Base-by-base conservation (phyloP, 2,329 filamentous ascomycete species). In the Penicillium polonicum region DNA sequence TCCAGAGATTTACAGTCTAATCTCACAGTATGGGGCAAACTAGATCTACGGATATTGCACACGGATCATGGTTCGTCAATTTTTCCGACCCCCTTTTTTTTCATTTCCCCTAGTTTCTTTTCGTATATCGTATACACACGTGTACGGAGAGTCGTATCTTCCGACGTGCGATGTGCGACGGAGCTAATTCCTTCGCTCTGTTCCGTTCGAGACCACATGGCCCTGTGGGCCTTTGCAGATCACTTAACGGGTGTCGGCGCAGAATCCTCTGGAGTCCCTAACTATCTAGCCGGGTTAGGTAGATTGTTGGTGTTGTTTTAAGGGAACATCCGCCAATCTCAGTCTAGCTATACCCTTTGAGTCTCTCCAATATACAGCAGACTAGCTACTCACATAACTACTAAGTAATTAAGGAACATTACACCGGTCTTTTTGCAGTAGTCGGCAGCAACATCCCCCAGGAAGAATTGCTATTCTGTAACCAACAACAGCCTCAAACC, bases 141-240 rank as follows among this genome's bases (percentile, higher is more conserved):
- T 35, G 15, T 8, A 35, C 50, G 50, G 50, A 52, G 17, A 21
- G 19, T 52, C 5, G 5, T 27, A 55, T 21, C 27, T 19, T 49
- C 52, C 52, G 44, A 49, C 5, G 7, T 54, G 35, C 52, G 44
- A 49, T 12, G 19, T 54, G 21, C 44, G 36, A 55, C 36, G 29
- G 44, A 23, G 35, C 36, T 42, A 27, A 19, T 17, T 21, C 5
- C 15, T 29, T 33, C 23, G 19, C 35, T 35, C 42, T 5, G 1
- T 15, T 41, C n/a, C 23, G 23, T 35, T 48, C 19, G 19, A 29
- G 21, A 36, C 44, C 44, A 49, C 44, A 54, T 54, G 43, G 52
- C 27, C 39, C 27, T 41, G 43, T 25, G 52, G 52, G 17, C 52
- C 50, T 15, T 43, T 13, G 44, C 19, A 55, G 52, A 55, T 55